Conservation (phyloP, 495 filamentous ascomycete genomes). For the Aspergillus homomorphus region DNA sequence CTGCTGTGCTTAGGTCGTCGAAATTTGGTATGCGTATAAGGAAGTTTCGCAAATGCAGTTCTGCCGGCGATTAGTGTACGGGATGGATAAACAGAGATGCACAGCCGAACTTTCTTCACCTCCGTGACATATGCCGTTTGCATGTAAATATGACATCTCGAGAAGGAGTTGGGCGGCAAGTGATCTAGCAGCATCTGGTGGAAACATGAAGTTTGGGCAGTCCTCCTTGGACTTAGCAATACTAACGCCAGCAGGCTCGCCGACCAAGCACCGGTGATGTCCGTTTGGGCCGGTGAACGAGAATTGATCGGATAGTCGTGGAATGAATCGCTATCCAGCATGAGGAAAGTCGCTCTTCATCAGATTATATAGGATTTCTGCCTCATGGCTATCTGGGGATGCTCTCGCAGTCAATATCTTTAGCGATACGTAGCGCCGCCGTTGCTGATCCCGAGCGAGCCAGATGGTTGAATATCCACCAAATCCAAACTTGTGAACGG, state of each 20-base stretch:
- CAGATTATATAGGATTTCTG: slow-evolving; percentile 14
- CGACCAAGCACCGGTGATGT: slow-evolving; percentile 28
- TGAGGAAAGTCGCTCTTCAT: slow-evolving; percentile 16
- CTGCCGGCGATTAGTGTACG: slow-evolving; percentile 18
- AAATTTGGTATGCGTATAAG: slow-evolving; percentile 19
- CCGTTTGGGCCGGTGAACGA: slow-evolving; percentile 30
- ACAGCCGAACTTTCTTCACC: slow-evolving; percentile 19
- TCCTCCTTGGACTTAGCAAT: slow-evolving; percentile 28
- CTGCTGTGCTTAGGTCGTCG: slow-evolving; percentile 17
- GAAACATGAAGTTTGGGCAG: slow-evolving; percentile 26
- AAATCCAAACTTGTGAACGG: slow-evolving; percentile 83
- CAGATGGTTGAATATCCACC: slow-evolving; percentile 87
- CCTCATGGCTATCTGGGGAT: slow-evolving; percentile 19
- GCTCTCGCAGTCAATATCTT: slow-evolving; percentile 23
- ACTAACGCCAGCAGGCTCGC: slow-evolving; percentile 28
- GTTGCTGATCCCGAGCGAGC: slow-evolving; percentile 45
- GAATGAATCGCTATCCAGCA: slow-evolving; percentile 21
- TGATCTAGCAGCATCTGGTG: slow-evolving; percentile 26
- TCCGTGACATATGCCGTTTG: slow-evolving; percentile 23
- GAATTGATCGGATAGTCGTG: slow-evolving; percentile 23
- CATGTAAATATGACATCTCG: slow-evolving; percentile 24
- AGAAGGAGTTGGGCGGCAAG: slow-evolving; percentile 26
- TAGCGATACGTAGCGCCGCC: slow-evolving; percentile 21
- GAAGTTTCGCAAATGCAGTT: slow-evolving; percentile 26
- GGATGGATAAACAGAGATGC: slow-evolving; percentile 7